These are phyloP conservation scores for Trifolium repens DNA, from an alignment of 306 rosid species.

Conservation along the genomic window DNA sequence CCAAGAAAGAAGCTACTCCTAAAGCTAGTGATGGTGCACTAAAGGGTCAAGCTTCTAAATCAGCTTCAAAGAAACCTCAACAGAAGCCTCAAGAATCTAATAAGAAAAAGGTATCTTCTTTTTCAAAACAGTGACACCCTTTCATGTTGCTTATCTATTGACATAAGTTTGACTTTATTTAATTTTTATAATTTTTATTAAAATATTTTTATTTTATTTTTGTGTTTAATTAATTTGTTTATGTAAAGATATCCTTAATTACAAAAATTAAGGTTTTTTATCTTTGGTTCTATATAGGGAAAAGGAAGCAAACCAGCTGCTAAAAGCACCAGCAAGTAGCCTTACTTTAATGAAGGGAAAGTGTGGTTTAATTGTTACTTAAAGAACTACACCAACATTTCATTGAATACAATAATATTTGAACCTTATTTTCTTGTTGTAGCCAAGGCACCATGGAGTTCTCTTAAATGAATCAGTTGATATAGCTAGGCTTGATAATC, in stretches of 20 bases:
- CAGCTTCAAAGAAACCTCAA: slow-evolving; percentile 62
- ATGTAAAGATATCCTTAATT: too few relatives aligned
- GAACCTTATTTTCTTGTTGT: slow-evolving; percentile 15
- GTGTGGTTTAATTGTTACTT: slow-evolving; percentile 5
- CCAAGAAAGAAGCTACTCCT: slow-evolving; percentile 44
- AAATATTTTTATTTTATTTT: too few relatives aligned
- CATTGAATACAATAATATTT: not conserved
- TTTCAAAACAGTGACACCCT: slow-evolving; percentile 3
- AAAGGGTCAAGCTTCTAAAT: slow-evolving; percentile 46
- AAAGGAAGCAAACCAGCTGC: slow-evolving; percentile 67
- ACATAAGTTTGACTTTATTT: too few relatives aligned
- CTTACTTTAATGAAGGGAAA: not conserved
- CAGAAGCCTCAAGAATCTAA: slow-evolving; percentile 59
- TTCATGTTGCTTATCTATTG: not conserved
- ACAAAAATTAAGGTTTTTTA: slow-evolving; percentile 5
- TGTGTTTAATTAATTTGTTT: too few relatives aligned
- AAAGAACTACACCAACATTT: slow-evolving; percentile 9
- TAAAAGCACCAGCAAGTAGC: slow-evolving; percentile 55
- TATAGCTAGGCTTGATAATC: slow-evolving; percentile 30
- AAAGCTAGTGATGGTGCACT: slow-evolving; percentile 32
- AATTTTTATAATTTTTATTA: too few relatives aligned
- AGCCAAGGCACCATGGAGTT: not conserved
- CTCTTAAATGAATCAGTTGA: not conserved
- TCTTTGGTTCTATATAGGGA: slow-evolving; percentile 53
- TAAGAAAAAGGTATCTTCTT: slow-evolving; percentile 64